These are phyloP conservation scores for Penicillium mononematosum DNA, from an alignment of 495 filamentous ascomycete genomes.

Conservation along the genomic window DNA sequence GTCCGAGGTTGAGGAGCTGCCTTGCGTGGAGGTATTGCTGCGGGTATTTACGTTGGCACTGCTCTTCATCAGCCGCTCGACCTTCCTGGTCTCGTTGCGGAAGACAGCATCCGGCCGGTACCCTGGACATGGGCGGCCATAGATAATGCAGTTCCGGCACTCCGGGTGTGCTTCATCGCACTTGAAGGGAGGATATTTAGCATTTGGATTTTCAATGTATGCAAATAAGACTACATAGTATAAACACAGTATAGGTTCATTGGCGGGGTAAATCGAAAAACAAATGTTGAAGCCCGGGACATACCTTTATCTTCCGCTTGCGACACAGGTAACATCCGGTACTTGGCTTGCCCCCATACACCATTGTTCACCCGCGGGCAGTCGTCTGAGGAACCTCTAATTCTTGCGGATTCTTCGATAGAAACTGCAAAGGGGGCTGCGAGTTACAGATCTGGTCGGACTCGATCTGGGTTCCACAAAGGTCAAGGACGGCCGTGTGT, in stretches of 20 bases:
- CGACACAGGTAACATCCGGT: slow-evolving; percentile 50
- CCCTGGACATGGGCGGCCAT: slow-evolving; percentile 45
- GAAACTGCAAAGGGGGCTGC: slow-evolving; percentile 1
- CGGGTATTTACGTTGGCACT: slow-evolving; percentile 5
- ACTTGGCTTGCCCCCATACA: slow-evolving; percentile 48
- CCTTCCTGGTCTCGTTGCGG: slow-evolving; percentile 40
- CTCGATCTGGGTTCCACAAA: slow-evolving; percentile 20
- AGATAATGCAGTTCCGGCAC: slow-evolving; percentile 43
- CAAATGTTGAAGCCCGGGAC: slow-evolving; percentile 14
- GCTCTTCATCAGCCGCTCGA: slow-evolving; percentile 31
- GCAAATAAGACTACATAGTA: not conserved
- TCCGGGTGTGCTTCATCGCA: slow-evolving; percentile 46
- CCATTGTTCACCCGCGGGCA: slow-evolving; percentile 33
- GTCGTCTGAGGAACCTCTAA: not conserved
- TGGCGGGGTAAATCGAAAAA: slow-evolving; percentile 1
- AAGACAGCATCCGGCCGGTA: slow-evolving; percentile 44
- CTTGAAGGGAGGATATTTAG: slow-evolving; percentile 27
- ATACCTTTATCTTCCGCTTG: slow-evolving; percentile 51
- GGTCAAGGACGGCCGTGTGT: slow-evolving; percentile 9
- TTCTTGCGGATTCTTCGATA: slow-evolving; percentile 1
- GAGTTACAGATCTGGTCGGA: slow-evolving; percentile 8
- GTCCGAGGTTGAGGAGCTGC: not conserved
- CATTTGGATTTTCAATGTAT: not conserved
- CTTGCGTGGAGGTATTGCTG: slow-evolving; percentile 8
- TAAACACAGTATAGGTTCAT: slow-evolving; percentile 7